Evolutionary conservation across 257 asterid genomes (phyloP), one percentile per base, ranked within the genome.

Genomic region (Coffea eugenioides): DNA sequence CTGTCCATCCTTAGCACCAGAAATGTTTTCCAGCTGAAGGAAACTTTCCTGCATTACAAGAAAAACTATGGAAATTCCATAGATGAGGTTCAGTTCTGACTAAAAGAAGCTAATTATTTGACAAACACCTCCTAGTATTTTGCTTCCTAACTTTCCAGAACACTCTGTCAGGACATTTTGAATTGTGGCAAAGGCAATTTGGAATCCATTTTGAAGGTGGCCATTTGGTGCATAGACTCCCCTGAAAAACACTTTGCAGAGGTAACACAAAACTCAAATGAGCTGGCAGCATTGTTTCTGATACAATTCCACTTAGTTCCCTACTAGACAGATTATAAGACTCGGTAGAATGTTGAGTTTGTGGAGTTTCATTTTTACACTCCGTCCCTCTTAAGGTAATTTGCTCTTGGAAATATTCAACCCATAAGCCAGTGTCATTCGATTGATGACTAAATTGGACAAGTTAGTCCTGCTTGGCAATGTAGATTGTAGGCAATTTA

Each of bases 211-310:
- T 48, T 90, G 88, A 88, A 88, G 82, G 94, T 87, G 75, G 88
- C 82, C 68, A 77, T 92, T 83, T 83, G 91, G 95, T 92, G 97
- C 92, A 77, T 91, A 20, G 90, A 84, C 78, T 65, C 85, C 79
- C 98, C 98, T 8, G 92, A 86, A 84, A 91, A 87, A 75, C 98
- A 94, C 91, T 94, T 91, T 79, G 97, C 97, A 18, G 95, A 90
- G 97, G 98, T 92, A 79, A 84, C 18, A 72, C 45, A 46, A 39
- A 3, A 43, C 51, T 9, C 3, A 48, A 3, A 10, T 10, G 10
- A 48, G 6, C 51, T 48, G 51, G 51, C 1, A 48, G 51, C 6
- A 48, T 48, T 48, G 1, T 48, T 48, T 48, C 51, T 48, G 51
- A 6, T 48, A 48, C 51, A 48, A 6, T 48, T 48, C 12, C 11